phyloP scores from a whole-genome alignment of 2,329 filamentous ascomycete genomes.

The Fusarium poae region DNA sequence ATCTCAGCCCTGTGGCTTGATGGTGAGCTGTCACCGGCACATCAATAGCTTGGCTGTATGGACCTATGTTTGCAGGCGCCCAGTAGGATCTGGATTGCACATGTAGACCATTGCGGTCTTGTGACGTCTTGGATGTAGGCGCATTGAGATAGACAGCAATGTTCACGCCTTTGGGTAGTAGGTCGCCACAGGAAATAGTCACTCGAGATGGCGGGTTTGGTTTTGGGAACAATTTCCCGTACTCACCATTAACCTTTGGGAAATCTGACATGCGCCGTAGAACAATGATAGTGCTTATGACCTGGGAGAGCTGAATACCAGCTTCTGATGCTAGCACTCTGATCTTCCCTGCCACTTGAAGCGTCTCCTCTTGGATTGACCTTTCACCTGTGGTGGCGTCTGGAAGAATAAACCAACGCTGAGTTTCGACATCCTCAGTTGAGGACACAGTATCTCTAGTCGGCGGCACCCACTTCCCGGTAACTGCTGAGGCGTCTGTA shows the following conservation, averaged over 20 bases:
- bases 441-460: slow-evolving; percentile 15
- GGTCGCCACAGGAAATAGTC: slow-evolving; percentile 81
- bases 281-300: slow-evolving; percentile 73
- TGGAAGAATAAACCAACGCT: slow-evolving; percentile 58
- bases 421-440: slow-evolving; percentile 39
- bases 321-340: slow-evolving; percentile 55
- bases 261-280: slow-evolving; percentile 87
- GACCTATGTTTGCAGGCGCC: slow-evolving; percentile 97
- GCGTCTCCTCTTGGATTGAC: slow-evolving; percentile 63
- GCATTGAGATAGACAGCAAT: slow-evolving; percentile 70
- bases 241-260: slow-evolving; percentile 77
- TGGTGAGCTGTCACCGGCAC: slow-evolving; percentile 52
- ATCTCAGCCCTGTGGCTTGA: slow-evolving; percentile 46
- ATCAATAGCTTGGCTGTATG: slow-evolving; percentile 90
- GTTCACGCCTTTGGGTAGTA: slow-evolving; percentile 70
- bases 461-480: slow-evolving; percentile 10
- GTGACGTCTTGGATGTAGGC: slow-evolving; percentile 48
- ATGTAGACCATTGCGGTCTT: slow-evolving; percentile 76
- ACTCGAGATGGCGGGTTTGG: slow-evolving; percentile 89
- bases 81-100: slow-evolving; percentile 96
- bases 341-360: slow-evolving; percentile 62
- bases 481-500: slow-evolving; percentile 13
- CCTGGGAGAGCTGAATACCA: slow-evolving; percentile 52
- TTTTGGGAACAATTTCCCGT: slow-evolving; percentile 78
- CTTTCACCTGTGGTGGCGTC: slow-evolving; percentile 37